Evolutionary conservation across 371 early-diverging fungal genomes (phyloP), one percentile per base, ranked within the genome.

Genomic region (Mortierella sp.): DNA sequence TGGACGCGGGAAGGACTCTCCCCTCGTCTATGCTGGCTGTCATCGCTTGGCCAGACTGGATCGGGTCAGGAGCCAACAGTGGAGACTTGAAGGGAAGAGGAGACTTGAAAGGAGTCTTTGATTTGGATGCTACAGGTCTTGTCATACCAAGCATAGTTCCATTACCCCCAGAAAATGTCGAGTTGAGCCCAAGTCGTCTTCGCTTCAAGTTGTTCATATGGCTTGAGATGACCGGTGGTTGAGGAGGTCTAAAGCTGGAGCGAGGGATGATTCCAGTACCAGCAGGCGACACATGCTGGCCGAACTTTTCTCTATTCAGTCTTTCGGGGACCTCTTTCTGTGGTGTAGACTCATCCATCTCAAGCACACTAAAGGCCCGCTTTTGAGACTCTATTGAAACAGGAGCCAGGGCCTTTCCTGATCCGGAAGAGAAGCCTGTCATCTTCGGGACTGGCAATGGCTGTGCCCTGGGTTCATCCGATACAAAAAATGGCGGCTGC

Each of bases 121-220:
- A 11, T 46, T 71, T 67, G 16, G 25, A 18, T 6, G 37, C 37
- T 37, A 50, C 7, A 0, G 64, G 60, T 23, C 60, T 62, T 16
- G 55, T 26, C 18, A 30, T 37, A 0, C 58, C 53, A 30, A 72
- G 55, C 11, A 53, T 28, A 9, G 72, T 29, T 12, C 29, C 66
- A 0, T 53, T 21, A 4, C 15, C 26, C 14, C 47, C 47, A 14
- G 53, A 26, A 4, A 65, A 57, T 3, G 61, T n/a, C 4, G 66
- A 37, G 9, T 9, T 37, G 9, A 37, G 37, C 51, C 1, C 77
- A 68, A n/a, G 68, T 19, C 2, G 77, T 60, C 57, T 68, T 68
- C 46, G 60, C 30, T 64, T 77, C 51, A 77, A 50, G 48, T 77
- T 77, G 44, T 58, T 57, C 77, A 77, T 77, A 30, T 72, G 65